These are phyloP conservation scores for Citrus hindsii DNA, from an alignment of 345 rosid genomes.

Conservation along the genomic window DNA sequence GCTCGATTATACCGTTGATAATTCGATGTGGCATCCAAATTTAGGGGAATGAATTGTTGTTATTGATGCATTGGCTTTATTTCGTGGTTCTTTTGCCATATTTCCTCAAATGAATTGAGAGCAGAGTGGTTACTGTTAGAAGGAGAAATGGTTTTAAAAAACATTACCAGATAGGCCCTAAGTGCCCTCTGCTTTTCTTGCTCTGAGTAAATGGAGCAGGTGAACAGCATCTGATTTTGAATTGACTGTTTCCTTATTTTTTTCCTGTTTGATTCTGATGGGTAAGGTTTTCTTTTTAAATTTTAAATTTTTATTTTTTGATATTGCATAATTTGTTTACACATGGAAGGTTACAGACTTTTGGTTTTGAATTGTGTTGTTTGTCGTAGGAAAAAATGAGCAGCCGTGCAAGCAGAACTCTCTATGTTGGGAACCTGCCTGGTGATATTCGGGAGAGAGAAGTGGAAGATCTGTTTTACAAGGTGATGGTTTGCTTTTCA, in stretches of 20 bases:
- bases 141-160: not conserved
- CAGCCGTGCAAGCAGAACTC: slow-evolving; percentile 81
- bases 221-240: not conserved
- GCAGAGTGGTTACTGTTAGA: too few species aligned
- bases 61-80: not conserved
- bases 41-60: not conserved
- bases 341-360: not conserved
- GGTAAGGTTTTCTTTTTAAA: too few species aligned
- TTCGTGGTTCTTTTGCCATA: not conserved
- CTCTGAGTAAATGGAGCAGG: not conserved
- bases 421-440: slow-evolving; percentile 97
- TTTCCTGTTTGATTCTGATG: not conserved
- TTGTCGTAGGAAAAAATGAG: slow-evolving; percentile 43
- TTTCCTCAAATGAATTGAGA: not conserved
- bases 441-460: slow-evolving; percentile 93
- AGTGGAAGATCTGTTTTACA: slow-evolving; percentile 96
- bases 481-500: slow-evolving; percentile 37
- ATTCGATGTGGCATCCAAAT: not conserved
- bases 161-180: not conserved
- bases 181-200: not conserved
- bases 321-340: not conserved
- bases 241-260: not conserved
- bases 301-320: not conserved
- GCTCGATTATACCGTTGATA: not conserved
- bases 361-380: not conserved